Evolutionary conservation across 257 asterid genomes (phyloP), one percentile per base, ranked within the genome.

Genomic region (Solanum virginianum): DNA sequence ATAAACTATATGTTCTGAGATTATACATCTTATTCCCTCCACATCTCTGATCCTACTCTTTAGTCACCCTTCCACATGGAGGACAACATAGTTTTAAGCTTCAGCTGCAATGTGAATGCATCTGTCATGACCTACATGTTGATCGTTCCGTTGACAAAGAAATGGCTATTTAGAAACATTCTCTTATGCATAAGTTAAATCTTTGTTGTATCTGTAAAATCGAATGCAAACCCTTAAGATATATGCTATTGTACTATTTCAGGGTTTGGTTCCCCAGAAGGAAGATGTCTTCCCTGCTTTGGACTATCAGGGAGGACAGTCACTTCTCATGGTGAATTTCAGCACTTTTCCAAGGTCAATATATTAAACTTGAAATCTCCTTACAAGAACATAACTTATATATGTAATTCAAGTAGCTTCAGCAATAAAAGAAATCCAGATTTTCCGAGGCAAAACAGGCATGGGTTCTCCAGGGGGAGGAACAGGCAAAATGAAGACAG

Each of bases 221-320:
- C 9, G 5, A 7, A 22, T 74, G 14, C 49, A 24, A 75, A 51
- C 47, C 16, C 82, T 51, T 16, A 4, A 2, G 45, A 26, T 72
- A 60, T 16, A 60, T 83, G 36, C 80, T 15, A 82, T 88, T 55
- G 36, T 82, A 85, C 75, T 53, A 16, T 83, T 87, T 87, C 92
- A 96, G 99, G 97, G 65, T 90, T 85, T 85, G 95, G 92, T 86
- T 89, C 90, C 80, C 80, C 91, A 60, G 98, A 95, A 85, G 90
- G 92, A 66, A 84, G 90, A 75, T 87, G 89, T 87, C 92, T 88
- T 65, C 93, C 94, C 24, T 88, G 91, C 88, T 87, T 91, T 5
- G 94, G 95, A 81, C 82, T 90, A 88, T 90, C 95, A 56, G 93
- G 92, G 60, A 90, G 91, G 90, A 90, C 92, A 86, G 88, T 92